Evolutionary conservation across 345 rosid species (phyloP).

Genomic region (Acer yangbiense): DNA sequence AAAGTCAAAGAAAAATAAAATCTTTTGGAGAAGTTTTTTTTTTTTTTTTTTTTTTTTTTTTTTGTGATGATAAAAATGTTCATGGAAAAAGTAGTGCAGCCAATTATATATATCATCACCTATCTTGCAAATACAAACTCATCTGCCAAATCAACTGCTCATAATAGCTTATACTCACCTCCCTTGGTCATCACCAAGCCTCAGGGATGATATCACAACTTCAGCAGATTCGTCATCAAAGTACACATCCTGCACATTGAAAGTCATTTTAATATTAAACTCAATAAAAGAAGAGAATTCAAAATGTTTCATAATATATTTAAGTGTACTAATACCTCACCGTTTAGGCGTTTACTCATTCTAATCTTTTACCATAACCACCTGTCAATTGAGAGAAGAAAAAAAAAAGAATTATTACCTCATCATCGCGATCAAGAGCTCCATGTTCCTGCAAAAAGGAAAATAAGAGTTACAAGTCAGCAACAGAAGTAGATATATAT

Average conservation of each 20-base stretch:
- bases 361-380: background rate
- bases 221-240: constrained; percentile 95
- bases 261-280: constrained; percentile 8
- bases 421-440: constrained; percentile 79
- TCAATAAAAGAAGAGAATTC: constrained; percentile 7
- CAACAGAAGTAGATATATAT: background rate
- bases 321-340: background rate
- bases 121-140: background rate
- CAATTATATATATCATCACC: background rate
- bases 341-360: background rate
- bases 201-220: constrained; percentile 87
- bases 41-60: too few relatives aligned
- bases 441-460: constrained; percentile 60
- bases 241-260: constrained; percentile 76
- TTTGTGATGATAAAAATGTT: background rate
- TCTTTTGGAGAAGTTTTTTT: background rate
- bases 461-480: constrained; percentile 18
- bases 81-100: background rate
- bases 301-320: background rate
- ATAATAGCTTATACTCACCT: constrained; percentile 48
- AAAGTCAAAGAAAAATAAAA: background rate
- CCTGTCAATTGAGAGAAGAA: background rate
- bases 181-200: constrained; percentile 96
- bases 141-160: background rate
- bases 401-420: constrained; percentile 41